These are phyloP conservation scores for Sordariomycetes sp. DNA, from an alignment of 2,329 filamentous ascomycete genomes.

Conservation along the genomic window DNA sequence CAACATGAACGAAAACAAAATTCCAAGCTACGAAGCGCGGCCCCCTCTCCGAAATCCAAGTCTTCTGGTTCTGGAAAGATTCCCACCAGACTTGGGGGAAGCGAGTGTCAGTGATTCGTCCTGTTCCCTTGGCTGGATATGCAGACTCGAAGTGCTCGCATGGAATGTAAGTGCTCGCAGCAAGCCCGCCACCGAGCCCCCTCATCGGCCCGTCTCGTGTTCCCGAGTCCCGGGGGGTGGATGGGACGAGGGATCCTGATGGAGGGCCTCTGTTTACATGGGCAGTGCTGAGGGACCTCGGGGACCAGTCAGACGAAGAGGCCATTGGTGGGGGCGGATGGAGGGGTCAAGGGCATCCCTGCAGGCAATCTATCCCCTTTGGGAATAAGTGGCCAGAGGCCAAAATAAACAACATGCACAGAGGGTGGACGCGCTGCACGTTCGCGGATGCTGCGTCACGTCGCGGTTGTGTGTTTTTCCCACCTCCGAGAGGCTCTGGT, in stretches of 20 bases:
- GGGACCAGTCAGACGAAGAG: no score
- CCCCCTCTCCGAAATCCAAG: background rate
- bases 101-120: no score
- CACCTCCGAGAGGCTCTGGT: background rate
- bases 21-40: background rate
- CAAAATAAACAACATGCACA: background rate
- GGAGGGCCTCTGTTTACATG: no score
- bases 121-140: no score
- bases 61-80: no score
- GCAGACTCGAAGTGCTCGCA: no score
- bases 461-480: background rate
- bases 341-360: background rate
- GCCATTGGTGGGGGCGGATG: background rate
- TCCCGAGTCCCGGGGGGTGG: no score
- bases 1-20: background rate
- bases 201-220: no score
- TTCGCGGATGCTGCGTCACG: background rate
- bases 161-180: background rate
- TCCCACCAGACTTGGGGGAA: no score
- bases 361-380: constrained; percentile 2
- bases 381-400: background rate
- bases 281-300: no score
- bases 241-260: no score
- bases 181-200: background rate
- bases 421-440: background rate